Evolutionary conservation across 768 basidiomycete species (phyloP).

Genomic region (Phanerochaete sordida): DNA sequence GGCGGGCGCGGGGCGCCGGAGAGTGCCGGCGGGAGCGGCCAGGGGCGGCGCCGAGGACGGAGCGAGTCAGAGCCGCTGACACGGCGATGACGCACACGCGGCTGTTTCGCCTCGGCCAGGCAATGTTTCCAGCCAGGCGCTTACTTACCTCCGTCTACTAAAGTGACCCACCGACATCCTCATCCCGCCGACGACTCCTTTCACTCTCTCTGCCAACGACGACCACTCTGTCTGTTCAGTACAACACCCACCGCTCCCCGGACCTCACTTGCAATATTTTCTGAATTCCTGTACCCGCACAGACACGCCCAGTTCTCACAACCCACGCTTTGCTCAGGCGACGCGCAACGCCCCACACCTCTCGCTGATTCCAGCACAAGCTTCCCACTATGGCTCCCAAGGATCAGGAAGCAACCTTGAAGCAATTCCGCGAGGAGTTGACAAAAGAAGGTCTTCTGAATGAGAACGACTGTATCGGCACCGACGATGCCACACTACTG

Average conservation of each 20-base stretch:
- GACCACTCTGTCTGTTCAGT: background rate
- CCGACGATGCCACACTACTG: conserved; percentile 58
- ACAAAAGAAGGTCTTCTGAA: conserved; percentile 51
- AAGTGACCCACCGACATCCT: background rate
- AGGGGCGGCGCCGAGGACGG: background rate
- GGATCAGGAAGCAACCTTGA: conserved; percentile 36
- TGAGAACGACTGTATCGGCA: conserved; percentile 52
- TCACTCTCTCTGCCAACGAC: background rate
- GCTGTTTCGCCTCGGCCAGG: background rate
- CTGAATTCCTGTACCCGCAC: no score
- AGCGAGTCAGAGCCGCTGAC: background rate
- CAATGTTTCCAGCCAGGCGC: background rate
- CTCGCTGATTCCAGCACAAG: background rate
- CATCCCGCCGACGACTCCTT: background rate
- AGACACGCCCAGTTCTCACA: background rate
- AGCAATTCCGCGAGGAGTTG: conserved; percentile 49
- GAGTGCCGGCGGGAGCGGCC: background rate
- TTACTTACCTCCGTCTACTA: background rate
- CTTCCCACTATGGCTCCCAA: conserved; percentile 21
- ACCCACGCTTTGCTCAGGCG: background rate
- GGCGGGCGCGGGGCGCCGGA: background rate
- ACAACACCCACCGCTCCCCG: no score
- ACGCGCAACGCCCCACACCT: background rate
- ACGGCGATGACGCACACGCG: background rate
- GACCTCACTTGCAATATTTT: no score